Base-by-base conservation (phyloP, 2,329 filamentous ascomycete genomes). In the Verticillium albo-atrum region DNA sequence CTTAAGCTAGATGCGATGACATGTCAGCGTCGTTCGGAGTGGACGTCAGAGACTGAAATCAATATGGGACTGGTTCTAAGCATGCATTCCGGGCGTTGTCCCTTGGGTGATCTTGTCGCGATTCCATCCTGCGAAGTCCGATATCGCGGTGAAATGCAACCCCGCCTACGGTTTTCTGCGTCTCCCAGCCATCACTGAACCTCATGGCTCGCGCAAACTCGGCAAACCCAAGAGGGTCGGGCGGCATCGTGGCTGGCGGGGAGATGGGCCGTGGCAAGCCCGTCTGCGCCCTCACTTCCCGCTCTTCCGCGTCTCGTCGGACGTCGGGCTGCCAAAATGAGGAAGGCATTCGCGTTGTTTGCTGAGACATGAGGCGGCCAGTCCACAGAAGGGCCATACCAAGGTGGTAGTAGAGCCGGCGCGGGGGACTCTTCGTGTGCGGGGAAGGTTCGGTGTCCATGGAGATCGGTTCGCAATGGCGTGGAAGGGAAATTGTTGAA, bases 1-100 rank as follows among this genome's bases (percentile, higher is more conserved):
- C 61, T 75, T 77, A 55, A 75, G 68, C 71, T 73, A 14, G n/a
- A 12, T 4, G 14, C 5, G n/a, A 47, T 7, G 42, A 4, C 20
- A 9, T 47, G 42, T 47, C 25, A 47, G 42, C 6, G 9, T 23
- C 1, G n/a, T 12, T 23, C 34, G 6, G 34, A 14, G 3, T 32
- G 30, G 4, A 14, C 34, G 34, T 37, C 2, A 12, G 15, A 20
- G 34, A n/a, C 34, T 15, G 34, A 2, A 15, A 17, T 6, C 14
- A 15, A n/a, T 6, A 32, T 12, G 12, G 30, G 30, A 32, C 6
- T 32, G 6, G 30, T 32, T 12, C 6, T 32, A n/a, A 32, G 30
- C 30, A 32, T 32, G 30, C 30, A 32, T 32, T 32, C 30, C 30
- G 6, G 6, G 30, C 12, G 30, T 32, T 32, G 30, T 12, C 30